A percentile compares a stretch with the other conserved stretches of the same genome.
These are phyloP conservation scores for Schoenoplectus tabernaemontani DNA, from an alignment of 202 grass and related monocot species.

Conservation along the genomic window DNA sequence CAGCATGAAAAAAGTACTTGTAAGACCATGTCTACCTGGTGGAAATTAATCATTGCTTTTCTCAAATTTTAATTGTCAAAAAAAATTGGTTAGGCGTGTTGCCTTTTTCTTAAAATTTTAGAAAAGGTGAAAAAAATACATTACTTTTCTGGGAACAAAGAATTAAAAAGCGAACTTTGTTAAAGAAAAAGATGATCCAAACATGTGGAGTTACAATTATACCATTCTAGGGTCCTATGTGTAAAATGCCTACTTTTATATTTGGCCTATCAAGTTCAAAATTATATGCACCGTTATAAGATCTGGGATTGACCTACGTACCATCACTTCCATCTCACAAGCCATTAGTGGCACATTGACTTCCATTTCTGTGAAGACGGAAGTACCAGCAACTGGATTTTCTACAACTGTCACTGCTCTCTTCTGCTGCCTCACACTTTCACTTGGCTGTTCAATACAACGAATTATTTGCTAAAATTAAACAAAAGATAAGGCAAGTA, in stretches of 20 bases:
- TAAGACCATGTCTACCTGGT: background rate
- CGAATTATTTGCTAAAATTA: background rate
- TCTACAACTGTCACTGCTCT: background rate
- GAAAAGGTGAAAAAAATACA: background rate
- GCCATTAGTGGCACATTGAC: conserved; percentile 28
- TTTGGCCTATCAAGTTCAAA: conserved; percentile 8
- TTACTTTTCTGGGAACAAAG: background rate
- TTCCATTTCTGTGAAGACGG: conserved; percentile 36
- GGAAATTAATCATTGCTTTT: background rate
- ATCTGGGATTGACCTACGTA: conserved; percentile 18
- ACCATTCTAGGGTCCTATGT: conserved; percentile 1
- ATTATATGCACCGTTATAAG: background rate
- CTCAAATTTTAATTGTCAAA: background rate
- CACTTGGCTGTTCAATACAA: conserved; percentile 32
- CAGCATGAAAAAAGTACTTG: background rate
- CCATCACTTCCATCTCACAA: conserved; percentile 42
- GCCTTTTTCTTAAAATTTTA: background rate
- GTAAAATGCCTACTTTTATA: background rate
- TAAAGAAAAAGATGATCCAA: background rate
- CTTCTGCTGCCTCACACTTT: conserved; percentile 42
- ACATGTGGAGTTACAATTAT: background rate
- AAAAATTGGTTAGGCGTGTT: background rate
- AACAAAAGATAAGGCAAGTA: background rate
- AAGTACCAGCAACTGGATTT: conserved; percentile 26
- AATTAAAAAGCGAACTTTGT: background rate